Evolutionary conservation across 73 alveolate genomes (phyloP), one percentile per base, ranked within the genome.

Genomic region (Tetrahymena malaccensis): DNA sequence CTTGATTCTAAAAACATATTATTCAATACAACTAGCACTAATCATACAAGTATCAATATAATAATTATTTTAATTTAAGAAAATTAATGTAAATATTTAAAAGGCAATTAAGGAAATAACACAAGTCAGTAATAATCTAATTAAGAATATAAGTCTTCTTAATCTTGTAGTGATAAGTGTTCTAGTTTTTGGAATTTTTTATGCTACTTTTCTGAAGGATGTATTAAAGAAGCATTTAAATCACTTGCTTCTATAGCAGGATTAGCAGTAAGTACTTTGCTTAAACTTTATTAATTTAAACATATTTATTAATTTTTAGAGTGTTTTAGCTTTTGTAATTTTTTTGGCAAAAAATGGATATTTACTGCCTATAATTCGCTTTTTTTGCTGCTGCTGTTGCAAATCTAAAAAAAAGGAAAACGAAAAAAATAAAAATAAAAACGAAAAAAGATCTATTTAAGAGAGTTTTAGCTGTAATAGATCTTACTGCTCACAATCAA

Each of bases 11-110:
- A 55, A 40, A 7, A 19, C 21, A 94, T 97, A 70, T 6, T 55
- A 21, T 97, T 97, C 96, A 97, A 94, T 84, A 93, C 98, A 6
- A 94, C 95, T 1, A 70, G 40, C 31, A 27, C 34, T 3, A 70
- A 70, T 25, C 34, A n/a, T 3, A 70, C 89, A 11, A 70, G 89
- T 70, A 70, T 4, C 6, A 70, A 31, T 25, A 22, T 19, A n/a
- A 27, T n/a, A 25, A n/a, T 19, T 70, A 27, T 70, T n/a, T 70
- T 2, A 31, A n/a, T 5, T 70, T 70, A 22, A 27, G 17, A 33
- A 5, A 9, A 70, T 7, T 22, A 7, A 19, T 22, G 2, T 22
- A 19, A 70, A 25, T 70, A n/a, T n/a, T 1, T 9, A 70, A 27
- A 70, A 70, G 89, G 89, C 12, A 70, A 70, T 70, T 25, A 70